Evolutionary conservation across 805 yeast species (phyloP), one percentile per base, ranked within the genome.

Genomic region (Metschnikowia corniflorae): DNA sequence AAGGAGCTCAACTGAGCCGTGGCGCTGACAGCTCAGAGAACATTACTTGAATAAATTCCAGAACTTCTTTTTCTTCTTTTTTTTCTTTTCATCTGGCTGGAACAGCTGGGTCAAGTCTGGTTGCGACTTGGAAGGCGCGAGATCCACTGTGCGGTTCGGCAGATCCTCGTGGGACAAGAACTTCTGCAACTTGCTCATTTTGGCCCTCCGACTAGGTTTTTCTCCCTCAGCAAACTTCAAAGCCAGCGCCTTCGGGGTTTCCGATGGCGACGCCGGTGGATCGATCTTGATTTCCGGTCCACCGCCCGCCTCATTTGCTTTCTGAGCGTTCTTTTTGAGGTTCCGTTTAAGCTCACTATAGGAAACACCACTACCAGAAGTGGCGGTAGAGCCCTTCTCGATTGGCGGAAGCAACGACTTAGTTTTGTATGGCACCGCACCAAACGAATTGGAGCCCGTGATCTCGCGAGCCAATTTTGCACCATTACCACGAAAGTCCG

Each of bases 371-470:
- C 54, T 43, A 2, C 38, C 19, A n/a, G 45, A 31, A 13, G 17
- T 31, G 10, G 35, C 37, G 13, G 43, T 40, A 20, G 21, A 30
- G 16, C 29, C 42, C 29, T 33, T 33, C 31, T 58, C 63, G 1
- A 58, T 44, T 3, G 71, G 70, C 5, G 47, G 57, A 26, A 68
- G 49, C 36, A 68, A 40, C 5, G 71, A 66, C 45, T 65, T 68
- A n/a, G 72, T 65, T 36, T 65, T 65, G 47, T 57, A 63, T 2
- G 71, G 69, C 12, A 59, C 57, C 8, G 54, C 46, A 0, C 71
- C 73, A 46, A 66, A 66, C 4, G 54, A 47, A 32, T 55, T 65
- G 3, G 71, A 64, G 3, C 73, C 73, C 1, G 73, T 68, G 21
- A 68, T 62, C 9, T 55, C 61, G 9, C 66, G 46, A 0, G 73